Evolutionary conservation across 768 basidiomycete species (phyloP).

Genomic region (Sarcomyxa edulis): DNA sequence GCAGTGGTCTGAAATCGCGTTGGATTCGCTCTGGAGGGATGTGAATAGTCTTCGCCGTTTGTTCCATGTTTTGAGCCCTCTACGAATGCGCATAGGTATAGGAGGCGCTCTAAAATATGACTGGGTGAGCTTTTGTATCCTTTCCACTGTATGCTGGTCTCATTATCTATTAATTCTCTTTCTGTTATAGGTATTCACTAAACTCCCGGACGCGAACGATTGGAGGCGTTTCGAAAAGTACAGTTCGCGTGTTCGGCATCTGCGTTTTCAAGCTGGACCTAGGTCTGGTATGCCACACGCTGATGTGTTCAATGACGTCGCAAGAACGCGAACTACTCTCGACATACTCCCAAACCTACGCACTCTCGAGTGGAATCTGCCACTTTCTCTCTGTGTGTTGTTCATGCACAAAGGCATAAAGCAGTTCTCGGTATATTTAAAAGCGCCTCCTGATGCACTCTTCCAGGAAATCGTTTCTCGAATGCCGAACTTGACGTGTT

Average conservation of each 20-base stretch:
- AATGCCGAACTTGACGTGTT: slow-evolving; percentile 42
- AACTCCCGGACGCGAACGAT: slow-evolving; percentile 37
- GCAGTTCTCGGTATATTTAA: slow-evolving; percentile 23
- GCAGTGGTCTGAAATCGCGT: slow-evolving; percentile 50
- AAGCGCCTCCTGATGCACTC: slow-evolving; percentile 17
- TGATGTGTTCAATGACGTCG: slow-evolving; percentile 48
- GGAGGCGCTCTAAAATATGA: too few relatives aligned
- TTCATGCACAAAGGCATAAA: slow-evolving; percentile 57
- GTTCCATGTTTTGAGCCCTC: slow-evolving; percentile 44
- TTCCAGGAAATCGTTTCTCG: slow-evolving; percentile 37
- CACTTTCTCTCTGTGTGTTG: slow-evolving; percentile 29
- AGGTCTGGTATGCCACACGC: slow-evolving; percentile 19
- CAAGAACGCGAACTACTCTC: slow-evolving; percentile 46
- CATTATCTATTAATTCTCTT: not conserved
- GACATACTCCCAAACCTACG: slow-evolving; percentile 52
- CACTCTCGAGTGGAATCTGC: slow-evolving; percentile 41
- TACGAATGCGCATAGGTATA: too few relatives aligned
- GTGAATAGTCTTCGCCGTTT: slow-evolving; percentile 40
- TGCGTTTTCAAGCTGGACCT: slow-evolving; percentile 20
- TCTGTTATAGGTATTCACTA: slow-evolving; percentile 31
- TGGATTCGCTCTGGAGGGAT: slow-evolving; percentile 55
- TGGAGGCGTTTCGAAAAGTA: slow-evolving; percentile 56
- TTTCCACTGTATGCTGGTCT: not conserved
- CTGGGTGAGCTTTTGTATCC: slow-evolving; percentile 22
- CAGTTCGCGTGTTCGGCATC: slow-evolving; percentile 38